These are phyloP conservation scores for Eudorina sp. DNA, from an alignment of 139 green algal species.

Conservation along the genomic window DNA sequence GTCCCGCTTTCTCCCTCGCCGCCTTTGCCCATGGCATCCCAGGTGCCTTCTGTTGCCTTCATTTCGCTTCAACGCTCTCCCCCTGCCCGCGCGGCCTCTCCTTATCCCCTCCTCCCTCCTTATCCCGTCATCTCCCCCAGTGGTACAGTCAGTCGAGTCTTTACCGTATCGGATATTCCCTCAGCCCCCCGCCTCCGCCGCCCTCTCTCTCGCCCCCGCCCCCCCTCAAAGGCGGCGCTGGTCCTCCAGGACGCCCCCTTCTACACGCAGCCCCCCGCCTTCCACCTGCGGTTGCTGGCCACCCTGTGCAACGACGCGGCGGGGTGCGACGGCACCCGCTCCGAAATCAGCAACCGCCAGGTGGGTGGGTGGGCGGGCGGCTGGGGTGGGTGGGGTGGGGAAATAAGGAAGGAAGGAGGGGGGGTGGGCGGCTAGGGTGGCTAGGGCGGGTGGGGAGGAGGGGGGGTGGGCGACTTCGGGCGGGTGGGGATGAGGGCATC, in stretches of 20 bases:
- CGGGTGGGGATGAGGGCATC: too few relatives aligned
- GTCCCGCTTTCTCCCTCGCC: too few relatives aligned
- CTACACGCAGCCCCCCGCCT: conserved; percentile 47
- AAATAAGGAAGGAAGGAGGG: not conserved
- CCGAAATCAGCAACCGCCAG: conserved; percentile 53
- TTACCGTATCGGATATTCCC: too few relatives aligned
- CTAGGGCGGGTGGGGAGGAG: too few relatives aligned
- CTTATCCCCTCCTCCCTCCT: not conserved
- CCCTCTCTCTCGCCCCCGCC: not conserved
- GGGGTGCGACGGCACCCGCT: conserved; percentile 51
- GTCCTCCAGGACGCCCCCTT: conserved; percentile 17
- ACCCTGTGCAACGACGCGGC: conserved; percentile 63
- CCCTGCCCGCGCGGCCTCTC: not conserved
- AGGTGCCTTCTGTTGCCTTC: too few relatives aligned
- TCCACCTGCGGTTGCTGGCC: conserved; percentile 65
- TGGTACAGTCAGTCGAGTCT: too few relatives aligned
- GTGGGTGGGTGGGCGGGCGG: not conserved
- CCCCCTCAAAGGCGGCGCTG: conserved; percentile 54
- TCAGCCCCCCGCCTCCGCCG: not conserved
- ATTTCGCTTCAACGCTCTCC: not conserved
- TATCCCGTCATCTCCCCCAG: too few relatives aligned
- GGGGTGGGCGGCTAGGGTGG: not conserved
- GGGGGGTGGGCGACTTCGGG: too few relatives aligned
- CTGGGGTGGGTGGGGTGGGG: not conserved
- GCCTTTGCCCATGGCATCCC: too few relatives aligned